Conservation (phyloP, 202 grass and related monocot genomes). For the Schoenoplectus tabernaemontani region DNA sequence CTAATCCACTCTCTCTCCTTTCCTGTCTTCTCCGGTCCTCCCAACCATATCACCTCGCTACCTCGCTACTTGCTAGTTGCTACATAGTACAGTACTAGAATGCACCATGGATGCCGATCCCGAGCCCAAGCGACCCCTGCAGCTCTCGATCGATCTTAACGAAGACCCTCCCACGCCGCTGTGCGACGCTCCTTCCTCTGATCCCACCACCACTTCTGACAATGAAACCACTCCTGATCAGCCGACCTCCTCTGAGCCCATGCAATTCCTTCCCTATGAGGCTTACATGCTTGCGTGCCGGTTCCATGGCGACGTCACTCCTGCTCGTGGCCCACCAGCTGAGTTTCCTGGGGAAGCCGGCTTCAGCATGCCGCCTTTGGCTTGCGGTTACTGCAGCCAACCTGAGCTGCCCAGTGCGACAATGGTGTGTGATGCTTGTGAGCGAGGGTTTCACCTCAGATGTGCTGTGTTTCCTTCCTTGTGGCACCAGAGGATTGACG, state of each 20-base stretch:
- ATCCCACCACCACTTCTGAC: not conserved
- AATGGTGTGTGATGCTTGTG: slow-evolving; percentile 80
- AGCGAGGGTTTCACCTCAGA: slow-evolving; percentile 63
- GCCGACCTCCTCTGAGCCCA: not conserved
- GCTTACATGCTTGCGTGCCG: slow-evolving; percentile 30
- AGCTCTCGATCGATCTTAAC: slow-evolving; percentile 87
- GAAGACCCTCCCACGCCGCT: slow-evolving; percentile 30
- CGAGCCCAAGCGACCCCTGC: slow-evolving; percentile 48
- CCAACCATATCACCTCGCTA: not conserved
- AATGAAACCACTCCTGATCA: not conserved
- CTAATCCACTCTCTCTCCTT: slow-evolving; percentile 13
- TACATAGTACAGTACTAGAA: not conserved
- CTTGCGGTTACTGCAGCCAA: slow-evolving; percentile 45
- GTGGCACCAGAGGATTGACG: slow-evolving; percentile 49
- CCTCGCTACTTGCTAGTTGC: not conserved
- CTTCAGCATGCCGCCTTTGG: slow-evolving; percentile 14
- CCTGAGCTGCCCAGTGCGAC: slow-evolving; percentile 40
- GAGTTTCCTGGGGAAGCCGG: slow-evolving; percentile 66
- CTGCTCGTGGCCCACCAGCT: slow-evolving; percentile 23
- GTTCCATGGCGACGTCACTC: slow-evolving; percentile 24
- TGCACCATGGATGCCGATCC: slow-evolving; percentile 27
- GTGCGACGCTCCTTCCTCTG: not conserved
- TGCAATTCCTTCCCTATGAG: slow-evolving; percentile 31
- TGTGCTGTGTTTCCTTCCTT: slow-evolving; percentile 35
- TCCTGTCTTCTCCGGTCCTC: slow-evolving; percentile 8